These are phyloP conservation scores for Pichia pseudocactophila DNA, from an alignment of 805 yeast species.

Conservation along the genomic window DNA sequence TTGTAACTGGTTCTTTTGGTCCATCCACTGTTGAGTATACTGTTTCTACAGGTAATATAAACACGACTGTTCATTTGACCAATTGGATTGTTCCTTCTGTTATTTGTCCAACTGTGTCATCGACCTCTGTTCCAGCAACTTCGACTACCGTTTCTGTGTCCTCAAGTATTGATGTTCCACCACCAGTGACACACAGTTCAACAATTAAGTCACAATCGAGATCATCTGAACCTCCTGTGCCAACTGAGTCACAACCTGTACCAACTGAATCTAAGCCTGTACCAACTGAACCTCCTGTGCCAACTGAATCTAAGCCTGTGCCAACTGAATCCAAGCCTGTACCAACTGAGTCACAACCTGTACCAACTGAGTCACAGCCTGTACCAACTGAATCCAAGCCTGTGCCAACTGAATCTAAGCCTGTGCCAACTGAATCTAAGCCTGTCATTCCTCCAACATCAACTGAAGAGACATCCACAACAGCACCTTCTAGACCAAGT, in stretches of 20 bases:
- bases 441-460: too few relatives aligned
- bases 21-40: slow-evolving; percentile 1
- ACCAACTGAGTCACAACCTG: not conserved
- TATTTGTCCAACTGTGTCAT: slow-evolving; percentile 3
- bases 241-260: not conserved
- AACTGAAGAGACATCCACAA: too few relatives aligned
- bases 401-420: too few relatives aligned
- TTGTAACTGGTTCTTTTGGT: slow-evolving; percentile 9
- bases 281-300: not conserved
- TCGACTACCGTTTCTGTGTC: not conserved
- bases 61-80: slow-evolving; percentile 1
- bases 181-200: not conserved
- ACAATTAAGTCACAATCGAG: not conserved
- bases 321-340: not conserved
- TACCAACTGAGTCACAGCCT: too few relatives aligned
- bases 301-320: not conserved
- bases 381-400: too few relatives aligned
- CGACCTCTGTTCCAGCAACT: not conserved
- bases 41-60: not conserved
- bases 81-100: slow-evolving; percentile 6
- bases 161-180: not conserved
- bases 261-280: not conserved
- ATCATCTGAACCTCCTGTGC: not conserved
- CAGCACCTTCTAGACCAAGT: too few relatives aligned
- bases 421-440: too few relatives aligned